A percentile compares a stretch with the other conserved stretches of the same genome.
phyloP scores from a whole-genome alignment of 139 green algal species.

The Chlamydomonas urium region DNA sequence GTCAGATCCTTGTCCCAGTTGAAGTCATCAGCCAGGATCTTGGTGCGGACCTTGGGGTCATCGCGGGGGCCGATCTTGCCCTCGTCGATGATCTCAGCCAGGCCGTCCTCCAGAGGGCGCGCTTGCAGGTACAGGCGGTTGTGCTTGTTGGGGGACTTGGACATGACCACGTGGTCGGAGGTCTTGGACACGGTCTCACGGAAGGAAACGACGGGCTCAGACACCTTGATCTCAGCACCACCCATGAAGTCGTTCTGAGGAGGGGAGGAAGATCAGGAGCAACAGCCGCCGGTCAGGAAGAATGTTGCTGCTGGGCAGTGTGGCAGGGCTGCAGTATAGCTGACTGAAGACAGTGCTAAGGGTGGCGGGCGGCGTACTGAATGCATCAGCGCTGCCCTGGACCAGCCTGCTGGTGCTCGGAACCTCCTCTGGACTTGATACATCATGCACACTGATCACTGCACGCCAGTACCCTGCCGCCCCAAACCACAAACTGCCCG shows the following conservation, averaged over 20 bases:
- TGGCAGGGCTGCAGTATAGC: no score
- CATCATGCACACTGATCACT: no score
- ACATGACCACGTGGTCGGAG: constrained; percentile 92
- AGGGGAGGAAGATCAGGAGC: no score
- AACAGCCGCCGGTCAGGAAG: no score
- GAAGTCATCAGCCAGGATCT: constrained; percentile 90
- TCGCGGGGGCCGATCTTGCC: constrained; percentile 88
- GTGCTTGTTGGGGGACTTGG: constrained; percentile 99
- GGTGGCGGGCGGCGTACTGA: no score
- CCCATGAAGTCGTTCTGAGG: constrained; percentile 99
- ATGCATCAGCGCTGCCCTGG: no score
- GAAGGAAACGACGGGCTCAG: constrained; percentile 97
- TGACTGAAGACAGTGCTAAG: no score
- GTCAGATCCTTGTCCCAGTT: constrained; percentile 99
- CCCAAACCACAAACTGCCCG: no score
- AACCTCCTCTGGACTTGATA: no score
- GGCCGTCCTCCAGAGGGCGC: constrained; percentile 91
- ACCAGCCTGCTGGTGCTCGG: no score
- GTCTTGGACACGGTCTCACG: constrained; percentile 86
- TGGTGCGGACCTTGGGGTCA: constrained; percentile 86
- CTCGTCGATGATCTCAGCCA: constrained; percentile 97
- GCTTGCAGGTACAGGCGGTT: constrained; percentile 98
- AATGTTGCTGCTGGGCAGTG: no score
- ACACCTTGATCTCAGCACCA: constrained; percentile 91
- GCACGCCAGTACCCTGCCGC: no score